phyloP scores from a whole-genome alignment of 2,329 filamentous ascomycete genomes.

The Hypoxylon sp. region DNA sequence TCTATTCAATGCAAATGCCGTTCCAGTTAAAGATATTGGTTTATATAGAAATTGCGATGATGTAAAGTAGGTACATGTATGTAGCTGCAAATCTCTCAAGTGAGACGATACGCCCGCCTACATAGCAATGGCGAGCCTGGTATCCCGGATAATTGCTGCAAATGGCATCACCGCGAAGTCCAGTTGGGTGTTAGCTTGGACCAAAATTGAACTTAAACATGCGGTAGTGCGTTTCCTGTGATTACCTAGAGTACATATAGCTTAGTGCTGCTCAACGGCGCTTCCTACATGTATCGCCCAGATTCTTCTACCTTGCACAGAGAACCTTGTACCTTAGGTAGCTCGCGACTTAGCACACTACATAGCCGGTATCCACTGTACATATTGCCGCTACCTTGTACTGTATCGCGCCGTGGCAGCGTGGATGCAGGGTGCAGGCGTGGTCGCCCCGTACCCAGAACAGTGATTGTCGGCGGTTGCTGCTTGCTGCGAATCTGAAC shows the following conservation, averaged over 20 bases:
- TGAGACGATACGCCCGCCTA: conserved; percentile 15
- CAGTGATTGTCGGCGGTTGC: conserved; percentile 25
- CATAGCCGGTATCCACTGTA: conserved; percentile 8
- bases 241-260: conserved; percentile 8
- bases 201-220: conserved; percentile 16
- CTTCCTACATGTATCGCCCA: conserved; percentile 5
- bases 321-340: background rate
- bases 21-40: conserved; percentile 3
- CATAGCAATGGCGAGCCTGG: background rate
- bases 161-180: conserved; percentile 28
- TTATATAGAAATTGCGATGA: conserved; percentile 22
- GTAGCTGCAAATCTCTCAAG: conserved; percentile 8
- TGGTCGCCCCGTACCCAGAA: conserved; percentile 28
- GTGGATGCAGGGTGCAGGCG: conserved; percentile 16
- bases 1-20: background rate
- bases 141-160: conserved; percentile 30
- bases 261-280: background rate
- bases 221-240: background rate
- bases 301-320: background rate
- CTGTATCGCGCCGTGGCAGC: conserved; percentile 2
- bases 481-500: conserved; percentile 38
- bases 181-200: conserved; percentile 21
- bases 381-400: conserved; percentile 3
- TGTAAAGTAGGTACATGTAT: conserved; percentile 22
- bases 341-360: background rate